phyloP scores from a whole-genome alignment of 2,329 filamentous ascomycete genomes.

The Myriosclerotinia scirpicola region DNA sequence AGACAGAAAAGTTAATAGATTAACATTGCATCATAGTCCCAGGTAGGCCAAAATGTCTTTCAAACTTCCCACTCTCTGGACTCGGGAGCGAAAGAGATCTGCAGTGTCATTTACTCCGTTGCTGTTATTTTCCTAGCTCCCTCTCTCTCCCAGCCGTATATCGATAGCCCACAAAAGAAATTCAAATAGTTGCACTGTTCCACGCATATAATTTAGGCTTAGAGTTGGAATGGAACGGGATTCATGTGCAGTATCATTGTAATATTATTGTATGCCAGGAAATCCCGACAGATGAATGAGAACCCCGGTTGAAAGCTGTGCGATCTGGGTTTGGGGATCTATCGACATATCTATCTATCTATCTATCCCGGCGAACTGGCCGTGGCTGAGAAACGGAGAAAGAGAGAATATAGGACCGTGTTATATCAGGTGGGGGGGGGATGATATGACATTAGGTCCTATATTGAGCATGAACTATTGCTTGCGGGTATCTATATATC shows the following conservation, averaged over 20 bases:
- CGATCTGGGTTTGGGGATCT: not conserved
- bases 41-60: not conserved
- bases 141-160: not conserved
- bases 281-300: conserved; percentile 9
- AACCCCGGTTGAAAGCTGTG: conserved; percentile 10
- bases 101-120: conserved; percentile 19
- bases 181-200: not conserved
- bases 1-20: conserved; percentile 1
- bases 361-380: conserved; percentile 18
- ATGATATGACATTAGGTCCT: not conserved
- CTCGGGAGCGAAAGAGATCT: conserved; percentile 21
- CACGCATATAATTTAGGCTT: not conserved
- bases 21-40: conserved; percentile 2
- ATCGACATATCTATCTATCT: not conserved
- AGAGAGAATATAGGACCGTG: conserved; percentile 3
- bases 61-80: conserved; percentile 7
- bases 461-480: conserved; percentile 4
- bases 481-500: conserved; percentile 1
- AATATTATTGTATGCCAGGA: not conserved
- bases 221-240: not conserved
- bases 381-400: conserved; percentile 8
- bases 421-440: not conserved
- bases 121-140: conserved; percentile 13
- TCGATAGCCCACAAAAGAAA: conserved; percentile 12
- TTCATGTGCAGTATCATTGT: not conserved